Evolutionary conservation across 202 grass and related monocot species (phyloP), one percentile per base, ranked within the genome.

Genomic region (Tripidium arundinaceum): DNA sequence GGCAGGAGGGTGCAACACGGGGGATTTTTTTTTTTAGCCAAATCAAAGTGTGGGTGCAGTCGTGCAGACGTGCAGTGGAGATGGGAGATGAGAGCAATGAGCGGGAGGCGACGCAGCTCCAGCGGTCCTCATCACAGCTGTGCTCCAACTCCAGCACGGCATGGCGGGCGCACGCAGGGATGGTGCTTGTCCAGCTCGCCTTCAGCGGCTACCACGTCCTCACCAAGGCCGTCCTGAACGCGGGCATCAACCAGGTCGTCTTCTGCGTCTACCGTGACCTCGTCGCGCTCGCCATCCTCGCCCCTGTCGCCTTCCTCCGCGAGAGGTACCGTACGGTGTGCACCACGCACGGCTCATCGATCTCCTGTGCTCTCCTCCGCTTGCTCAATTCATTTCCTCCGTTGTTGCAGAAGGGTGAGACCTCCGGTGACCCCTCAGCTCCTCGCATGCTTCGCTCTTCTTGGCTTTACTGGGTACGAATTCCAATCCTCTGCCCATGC

Each of bases 231-330:
- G 86, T 95, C 31, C 92, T 98, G 77, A 81, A 95, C 80, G 88
- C 91, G 26, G 96, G 92, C 73, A 98, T 98, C 90, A 98, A 95
- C 78, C 90, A 93, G 86, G 57, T 98, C 64, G 92, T 98, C 68
- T 95, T 98, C 86, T 91, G 92, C 75, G 92, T 93, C 87, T 98
- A 98, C 86, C 96, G 96, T 15, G 96, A 95, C 70, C 80, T 99
- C 79, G 19, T 90, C 58, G 92, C 96, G 22, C 62, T 99, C 72
- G 58, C 85, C 25, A 70, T 98, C 69, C 90, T 98, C 70, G 95
- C 82, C 4, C 88, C 92, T 47, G 33, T 84, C 62, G 92, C 92
- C 72, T 91, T 88, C 90, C 57, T 95, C 46, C 50, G 78, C 8
- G 93, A 97, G 69, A 85, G 92, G 92, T 90, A 37, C 4, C 2